Evolutionary conservation across 495 filamentous ascomycete species (phyloP).

Genomic region (Daldinia caldariorum): DNA sequence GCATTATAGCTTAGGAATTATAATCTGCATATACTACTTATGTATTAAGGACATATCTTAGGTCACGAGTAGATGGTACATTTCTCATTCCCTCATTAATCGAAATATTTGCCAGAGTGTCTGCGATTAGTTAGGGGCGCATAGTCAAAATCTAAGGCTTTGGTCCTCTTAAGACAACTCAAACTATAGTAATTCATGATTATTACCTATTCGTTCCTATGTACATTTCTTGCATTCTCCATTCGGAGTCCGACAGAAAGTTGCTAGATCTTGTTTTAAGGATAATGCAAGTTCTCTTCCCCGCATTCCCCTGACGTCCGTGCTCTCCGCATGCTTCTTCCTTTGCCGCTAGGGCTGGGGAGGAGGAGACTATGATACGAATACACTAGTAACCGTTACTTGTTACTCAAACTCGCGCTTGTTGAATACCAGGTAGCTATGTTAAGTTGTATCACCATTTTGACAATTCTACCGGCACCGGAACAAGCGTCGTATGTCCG

Average conservation of each 20-base stretch:
- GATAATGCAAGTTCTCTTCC: neutral
- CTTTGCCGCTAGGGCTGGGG: neutral
- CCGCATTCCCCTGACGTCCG: slow-evolving; percentile 2
- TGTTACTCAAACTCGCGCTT: too few relatives aligned
- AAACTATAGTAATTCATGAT: too few relatives aligned
- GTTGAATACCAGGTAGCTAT: too few relatives aligned
- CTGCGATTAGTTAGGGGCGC: neutral
- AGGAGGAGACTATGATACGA: neutral
- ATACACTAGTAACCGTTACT: neutral
- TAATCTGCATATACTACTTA: slow-evolving; percentile 5
- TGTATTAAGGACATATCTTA: slow-evolving; percentile 6
- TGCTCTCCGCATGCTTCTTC: neutral
- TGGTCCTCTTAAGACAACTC: too few relatives aligned
- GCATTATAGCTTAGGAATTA: neutral
- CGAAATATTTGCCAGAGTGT: neutral
- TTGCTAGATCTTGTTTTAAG: too few relatives aligned
- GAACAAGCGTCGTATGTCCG: neutral
- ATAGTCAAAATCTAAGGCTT: neutral
- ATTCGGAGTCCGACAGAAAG: too few relatives aligned
- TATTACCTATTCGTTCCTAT: too few relatives aligned
- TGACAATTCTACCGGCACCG: neutral
- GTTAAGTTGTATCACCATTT: neutral
- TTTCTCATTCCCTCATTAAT: neutral
- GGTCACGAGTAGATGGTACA: neutral
- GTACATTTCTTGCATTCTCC: too few relatives aligned